These are phyloP conservation scores for Amanita fuliginea DNA, from an alignment of 768 basidiomycete genomes.

Conservation along the genomic window DNA sequence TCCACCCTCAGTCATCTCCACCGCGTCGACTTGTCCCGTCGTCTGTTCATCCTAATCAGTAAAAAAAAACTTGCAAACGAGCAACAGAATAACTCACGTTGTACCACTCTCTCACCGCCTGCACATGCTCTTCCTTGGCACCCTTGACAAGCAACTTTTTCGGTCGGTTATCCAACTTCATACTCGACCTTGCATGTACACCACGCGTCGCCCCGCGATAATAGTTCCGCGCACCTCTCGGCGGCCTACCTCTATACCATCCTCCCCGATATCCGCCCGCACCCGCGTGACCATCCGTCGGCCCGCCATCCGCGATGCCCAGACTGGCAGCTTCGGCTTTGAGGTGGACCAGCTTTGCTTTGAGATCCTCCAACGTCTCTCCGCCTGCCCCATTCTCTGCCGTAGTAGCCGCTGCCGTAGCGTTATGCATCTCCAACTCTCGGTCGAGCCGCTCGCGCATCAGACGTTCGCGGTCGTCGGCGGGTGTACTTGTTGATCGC, in stretches of 20 bases:
- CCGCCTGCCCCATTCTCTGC: conserved; percentile 22
- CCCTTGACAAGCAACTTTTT: conserved; percentile 72
- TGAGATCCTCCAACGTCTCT: conserved; percentile 53
- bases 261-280: conserved; percentile 47
- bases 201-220: conserved; percentile 58
- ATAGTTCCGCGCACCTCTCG: conserved; percentile 47
- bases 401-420: conserved; percentile 14
- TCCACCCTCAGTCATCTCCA: conserved; percentile 43
- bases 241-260: conserved; percentile 49
- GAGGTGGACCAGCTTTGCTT: conserved; percentile 64
- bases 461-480: conserved; percentile 38
- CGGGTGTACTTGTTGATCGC: conserved; percentile 9
- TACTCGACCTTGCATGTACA: conserved; percentile 48
- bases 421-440: conserved; percentile 67
- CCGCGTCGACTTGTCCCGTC: conserved; percentile 58
- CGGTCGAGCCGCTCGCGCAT: conserved; percentile 67
- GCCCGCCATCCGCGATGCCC: conserved; percentile 34
- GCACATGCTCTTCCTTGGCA: conserved; percentile 35
- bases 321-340: conserved; percentile 77
- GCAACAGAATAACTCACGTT: conserved; percentile 36
- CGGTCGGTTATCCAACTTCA: conserved; percentile 88
- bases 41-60: conserved; percentile 27
- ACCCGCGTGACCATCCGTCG: conserved; percentile 19
- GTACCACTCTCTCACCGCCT: conserved; percentile 73
- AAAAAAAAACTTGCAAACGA: background rate